phyloP scores from a whole-genome alignment of 208 protist genomes.

The Spongospora subterranea region DNA sequence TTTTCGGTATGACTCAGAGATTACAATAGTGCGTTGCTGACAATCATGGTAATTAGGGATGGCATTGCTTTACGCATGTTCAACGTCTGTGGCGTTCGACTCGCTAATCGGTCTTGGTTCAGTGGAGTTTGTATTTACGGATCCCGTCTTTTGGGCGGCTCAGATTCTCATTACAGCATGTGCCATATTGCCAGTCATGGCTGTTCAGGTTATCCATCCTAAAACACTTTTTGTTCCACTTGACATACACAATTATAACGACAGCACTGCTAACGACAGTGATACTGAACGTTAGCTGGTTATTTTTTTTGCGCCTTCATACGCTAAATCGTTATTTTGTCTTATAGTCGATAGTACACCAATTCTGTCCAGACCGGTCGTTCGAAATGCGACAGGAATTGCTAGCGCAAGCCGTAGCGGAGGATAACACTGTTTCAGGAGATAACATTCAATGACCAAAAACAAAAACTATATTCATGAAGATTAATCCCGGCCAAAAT shows the following conservation, averaged over 20 bases:
- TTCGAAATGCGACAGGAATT: constrained; percentile 3
- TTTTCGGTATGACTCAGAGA: background rate
- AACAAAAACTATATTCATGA: background rate
- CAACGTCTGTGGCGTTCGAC: background rate
- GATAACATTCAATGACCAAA: background rate
- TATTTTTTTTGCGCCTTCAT: background rate
- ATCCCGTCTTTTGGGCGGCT: constrained; percentile 22
- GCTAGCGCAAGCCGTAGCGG: background rate
- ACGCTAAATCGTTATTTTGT: background rate
- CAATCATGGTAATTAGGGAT: background rate
- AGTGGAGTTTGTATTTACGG: constrained; percentile 15
- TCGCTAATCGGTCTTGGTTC: constrained; percentile 23
- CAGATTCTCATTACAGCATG: background rate
- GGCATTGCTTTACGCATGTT: background rate
- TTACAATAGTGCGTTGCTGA: background rate
- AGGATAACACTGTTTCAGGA: background rate
- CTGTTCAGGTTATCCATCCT: constrained; percentile 1
- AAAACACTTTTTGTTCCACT: background rate
- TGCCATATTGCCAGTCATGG: constrained; percentile 10
- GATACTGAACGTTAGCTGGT: background rate
- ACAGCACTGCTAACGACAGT: background rate
- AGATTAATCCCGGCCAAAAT: no score
- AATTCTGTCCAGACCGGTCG: background rate
- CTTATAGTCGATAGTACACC: background rate
- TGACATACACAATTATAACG: background rate